A percentile compares a stretch with the other conserved stretches of the same genome.
Conservation (phyloP, 108 stramenopile genomes). For the Phaeodactylum tricornutum region DNA sequence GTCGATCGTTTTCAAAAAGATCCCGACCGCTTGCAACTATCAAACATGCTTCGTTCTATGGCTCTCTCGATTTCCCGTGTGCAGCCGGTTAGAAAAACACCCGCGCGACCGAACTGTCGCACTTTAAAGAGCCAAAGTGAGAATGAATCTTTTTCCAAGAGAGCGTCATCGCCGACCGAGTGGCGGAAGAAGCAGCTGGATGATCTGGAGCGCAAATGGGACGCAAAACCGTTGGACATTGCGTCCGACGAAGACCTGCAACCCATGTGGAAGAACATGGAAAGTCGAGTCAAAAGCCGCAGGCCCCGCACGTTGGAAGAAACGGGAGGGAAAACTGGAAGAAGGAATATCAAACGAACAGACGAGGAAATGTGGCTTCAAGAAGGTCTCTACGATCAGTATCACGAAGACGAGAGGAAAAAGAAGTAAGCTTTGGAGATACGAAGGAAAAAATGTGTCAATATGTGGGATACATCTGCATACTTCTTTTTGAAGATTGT, state of each 20-base stretch:
- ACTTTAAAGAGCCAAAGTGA: too few relatives aligned
- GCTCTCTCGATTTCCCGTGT: too few relatives aligned
- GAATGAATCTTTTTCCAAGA: too few relatives aligned
- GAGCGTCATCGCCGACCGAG: neutral
- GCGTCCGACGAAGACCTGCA: conserved; percentile 67
- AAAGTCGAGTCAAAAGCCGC: conserved; percentile 61
- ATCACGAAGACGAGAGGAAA: conserved; percentile 9
- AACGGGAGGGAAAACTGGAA: conserved; percentile 50
- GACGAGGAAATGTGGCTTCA: conserved; percentile 80
- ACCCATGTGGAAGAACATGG: conserved; percentile 87
- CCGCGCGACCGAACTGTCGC: too few relatives aligned
- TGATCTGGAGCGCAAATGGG: conserved; percentile 19
- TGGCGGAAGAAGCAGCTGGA: conserved; percentile 41
- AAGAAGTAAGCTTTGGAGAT: neutral
- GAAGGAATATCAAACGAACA: conserved; percentile 58
- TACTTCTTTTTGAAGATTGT: neutral
- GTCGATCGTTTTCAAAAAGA: too few relatives aligned
- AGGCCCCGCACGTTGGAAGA: conserved; percentile 38
- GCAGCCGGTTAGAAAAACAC: too few relatives aligned
- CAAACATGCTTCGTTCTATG: too few relatives aligned
- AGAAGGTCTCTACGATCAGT: conserved; percentile 56
- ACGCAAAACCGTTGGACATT: conserved; percentile 10
- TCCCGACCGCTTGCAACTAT: too few relatives aligned
- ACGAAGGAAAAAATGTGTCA: neutral
- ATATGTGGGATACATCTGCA: neutral